Conservation (phyloP, 768 basidiomycete genomes). For the Plicaturopsis crispa region DNA sequence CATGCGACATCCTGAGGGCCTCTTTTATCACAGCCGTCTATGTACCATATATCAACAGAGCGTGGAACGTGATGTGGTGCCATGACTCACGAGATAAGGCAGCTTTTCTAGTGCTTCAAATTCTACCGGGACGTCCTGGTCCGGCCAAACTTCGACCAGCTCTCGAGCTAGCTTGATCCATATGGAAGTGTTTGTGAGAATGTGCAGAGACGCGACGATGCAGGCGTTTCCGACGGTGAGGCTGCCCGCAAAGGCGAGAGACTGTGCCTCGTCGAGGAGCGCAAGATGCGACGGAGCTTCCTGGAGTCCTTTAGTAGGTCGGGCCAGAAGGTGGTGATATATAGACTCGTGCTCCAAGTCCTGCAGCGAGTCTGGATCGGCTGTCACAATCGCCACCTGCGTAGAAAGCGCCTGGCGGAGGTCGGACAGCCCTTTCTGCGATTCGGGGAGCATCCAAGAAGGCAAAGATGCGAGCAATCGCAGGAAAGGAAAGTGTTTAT, state of each 20-base stretch:
- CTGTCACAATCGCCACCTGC: conserved; percentile 13
- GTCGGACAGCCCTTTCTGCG: conserved; percentile 4
- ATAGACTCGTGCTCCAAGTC: conserved; percentile 26
- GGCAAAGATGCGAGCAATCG: not conserved
- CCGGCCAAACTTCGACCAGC: conserved; percentile 33
- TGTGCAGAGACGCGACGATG: conserved; percentile 26
- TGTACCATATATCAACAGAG: not conserved
- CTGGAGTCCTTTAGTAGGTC: conserved; percentile 20
- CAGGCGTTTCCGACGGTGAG: conserved; percentile 36
- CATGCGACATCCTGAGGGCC: conserved; percentile 32
- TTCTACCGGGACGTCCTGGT: conserved; percentile 19
- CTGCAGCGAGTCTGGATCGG: conserved; percentile 16
- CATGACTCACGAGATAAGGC: conserved; percentile 34
- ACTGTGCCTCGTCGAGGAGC: conserved; percentile 16
- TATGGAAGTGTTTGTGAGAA: conserved; percentile 23
- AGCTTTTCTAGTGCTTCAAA: conserved; percentile 34
- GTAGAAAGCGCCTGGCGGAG: conserved; percentile 8
- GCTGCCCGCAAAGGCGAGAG: conserved; percentile 31
- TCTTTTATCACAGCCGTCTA: conserved; percentile 43
- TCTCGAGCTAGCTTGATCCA: conserved; percentile 21
- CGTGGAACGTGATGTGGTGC: not conserved
- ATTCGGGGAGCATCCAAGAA: conserved; percentile 2
- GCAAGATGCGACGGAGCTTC: conserved; percentile 20
- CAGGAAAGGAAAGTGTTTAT: conserved; percentile 17
- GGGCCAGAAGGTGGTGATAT: conserved; percentile 27